Evolutionary conservation across 2,329 filamentous ascomycete species (phyloP).

Genomic region (Fusarium sp.): DNA sequence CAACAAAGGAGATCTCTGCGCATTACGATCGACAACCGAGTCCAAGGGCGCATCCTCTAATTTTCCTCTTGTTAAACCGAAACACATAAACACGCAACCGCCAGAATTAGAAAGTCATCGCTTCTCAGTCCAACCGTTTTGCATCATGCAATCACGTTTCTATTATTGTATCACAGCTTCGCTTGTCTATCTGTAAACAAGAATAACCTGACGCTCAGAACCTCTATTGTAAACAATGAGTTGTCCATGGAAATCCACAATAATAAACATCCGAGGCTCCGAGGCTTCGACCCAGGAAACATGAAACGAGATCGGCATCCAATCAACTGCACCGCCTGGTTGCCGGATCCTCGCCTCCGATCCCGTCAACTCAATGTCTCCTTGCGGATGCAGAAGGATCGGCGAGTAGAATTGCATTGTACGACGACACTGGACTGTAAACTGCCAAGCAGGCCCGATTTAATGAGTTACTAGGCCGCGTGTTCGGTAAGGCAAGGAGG

Average conservation of each 20-base stretch:
- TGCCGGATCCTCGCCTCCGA: conserved; percentile 15
- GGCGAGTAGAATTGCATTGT: conserved; percentile 25
- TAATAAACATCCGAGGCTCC: conserved; percentile 21
- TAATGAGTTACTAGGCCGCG: conserved; percentile 28
- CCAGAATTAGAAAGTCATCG: background rate
- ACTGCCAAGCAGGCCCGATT: conserved; percentile 23
- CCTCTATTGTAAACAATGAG: conserved; percentile 1
- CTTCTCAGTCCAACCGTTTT: conserved; percentile 7
- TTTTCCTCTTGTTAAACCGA: background rate
- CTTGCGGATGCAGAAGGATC: conserved; percentile 39
- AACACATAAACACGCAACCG: conserved; percentile 14
- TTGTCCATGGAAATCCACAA: background rate
- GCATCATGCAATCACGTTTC: conserved; percentile 3
- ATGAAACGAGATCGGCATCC: conserved; percentile 34
- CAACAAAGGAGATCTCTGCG: background rate
- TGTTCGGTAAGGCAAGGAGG: conserved; percentile 27
- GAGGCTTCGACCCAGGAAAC: conserved; percentile 20
- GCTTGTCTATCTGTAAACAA: background rate
- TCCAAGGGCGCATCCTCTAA: conserved; percentile 3
- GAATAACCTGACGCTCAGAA: background rate
- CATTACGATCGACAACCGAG: conserved; percentile 30
- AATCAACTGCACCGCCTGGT: conserved; percentile 19
- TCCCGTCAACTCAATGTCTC: conserved; percentile 20
- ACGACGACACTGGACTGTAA: conserved; percentile 14
- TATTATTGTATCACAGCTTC: conserved; percentile 23